Percentiles rank a stretch among this genome's conserved stretches.
These are phyloP conservation scores for Cladophialophora immunda DNA, from an alignment of 2,329 filamentous ascomycete species.

Conservation along the genomic window DNA sequence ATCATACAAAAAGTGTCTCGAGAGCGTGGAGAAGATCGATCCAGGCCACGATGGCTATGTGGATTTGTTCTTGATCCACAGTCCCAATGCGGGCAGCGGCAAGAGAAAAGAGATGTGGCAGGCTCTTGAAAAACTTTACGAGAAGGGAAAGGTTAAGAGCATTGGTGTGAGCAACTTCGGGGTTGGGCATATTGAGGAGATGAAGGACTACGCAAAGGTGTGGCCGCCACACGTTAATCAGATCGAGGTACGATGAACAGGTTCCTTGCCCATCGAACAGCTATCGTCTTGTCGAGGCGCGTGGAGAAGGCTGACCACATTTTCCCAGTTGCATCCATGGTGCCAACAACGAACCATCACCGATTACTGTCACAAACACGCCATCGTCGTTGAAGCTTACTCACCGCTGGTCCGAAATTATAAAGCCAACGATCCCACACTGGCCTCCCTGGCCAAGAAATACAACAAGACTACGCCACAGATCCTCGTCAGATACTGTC, in stretches of 20 bases:
- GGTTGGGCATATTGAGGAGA: constrained; percentile 72
- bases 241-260: constrained; percentile 65
- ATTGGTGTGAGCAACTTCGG: constrained; percentile 80
- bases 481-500: constrained; percentile 79
- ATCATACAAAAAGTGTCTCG: constrained; percentile 66
- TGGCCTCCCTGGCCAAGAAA: constrained; percentile 73
- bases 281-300: background rate
- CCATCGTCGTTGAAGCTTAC: constrained; percentile 64
- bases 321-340: constrained; percentile 72
- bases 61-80: constrained; percentile 76
- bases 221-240: constrained; percentile 79
- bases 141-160: constrained; percentile 67
- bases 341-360: constrained; percentile 70
- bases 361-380: constrained; percentile 61
- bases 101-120: constrained; percentile 71
- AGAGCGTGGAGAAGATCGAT: constrained; percentile 71
- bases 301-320: background rate
- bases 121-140: constrained; percentile 69
- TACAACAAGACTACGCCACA: constrained; percentile 78
- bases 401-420: constrained; percentile 69
- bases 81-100: constrained; percentile 63
- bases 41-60: constrained; percentile 67
- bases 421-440: constrained; percentile 73
- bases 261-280: background rate
- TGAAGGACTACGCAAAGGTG: constrained; percentile 70